A percentile compares a stretch with the other conserved stretches of the same genome.
These are phyloP conservation scores for Diaporthe amygdali DNA, from an alignment of 2,329 filamentous ascomycete species.

Conservation along the genomic window DNA sequence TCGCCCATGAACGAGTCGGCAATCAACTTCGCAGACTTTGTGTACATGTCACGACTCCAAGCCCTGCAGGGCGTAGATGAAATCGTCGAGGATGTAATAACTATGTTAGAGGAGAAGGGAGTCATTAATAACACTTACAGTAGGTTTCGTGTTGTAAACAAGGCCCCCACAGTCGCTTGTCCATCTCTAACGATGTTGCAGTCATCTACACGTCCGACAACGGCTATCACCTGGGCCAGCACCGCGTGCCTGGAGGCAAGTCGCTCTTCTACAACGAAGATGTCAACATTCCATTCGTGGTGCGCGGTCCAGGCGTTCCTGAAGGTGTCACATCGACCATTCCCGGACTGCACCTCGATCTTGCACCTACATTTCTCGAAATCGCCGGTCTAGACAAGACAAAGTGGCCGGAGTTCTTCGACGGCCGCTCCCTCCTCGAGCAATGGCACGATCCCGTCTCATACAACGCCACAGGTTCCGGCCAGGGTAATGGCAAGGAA, in stretches of 20 bases:
- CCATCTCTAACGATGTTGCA: neutral
- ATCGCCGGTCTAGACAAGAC: conserved; percentile 31
- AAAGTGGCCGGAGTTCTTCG: conserved; percentile 33
- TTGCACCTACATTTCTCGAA: conserved; percentile 36
- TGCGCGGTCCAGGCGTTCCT: conserved; percentile 35
- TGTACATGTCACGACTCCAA: conserved; percentile 30
- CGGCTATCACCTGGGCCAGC: conserved; percentile 16
- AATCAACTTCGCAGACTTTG: conserved; percentile 27
- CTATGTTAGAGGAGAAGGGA: conserved; percentile 32
- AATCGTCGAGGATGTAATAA: conserved; percentile 37
- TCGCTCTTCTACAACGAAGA: conserved; percentile 35
- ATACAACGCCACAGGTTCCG: conserved; percentile 2
- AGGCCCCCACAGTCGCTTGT: neutral
- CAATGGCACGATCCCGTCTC: conserved; percentile 33
- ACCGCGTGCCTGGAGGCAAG: conserved; percentile 31
- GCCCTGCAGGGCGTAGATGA: conserved; percentile 38
- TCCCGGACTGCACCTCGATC: conserved; percentile 33
- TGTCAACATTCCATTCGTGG: conserved; percentile 36
- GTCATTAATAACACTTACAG: conserved; percentile 34
- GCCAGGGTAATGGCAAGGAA: conserved; percentile 28
- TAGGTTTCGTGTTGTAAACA: neutral
- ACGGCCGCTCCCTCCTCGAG: conserved; percentile 35
- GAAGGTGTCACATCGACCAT: conserved; percentile 27
- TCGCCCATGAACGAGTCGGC: conserved; percentile 27
- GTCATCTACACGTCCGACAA: conserved; percentile 32